phyloP scores from a whole-genome alignment of 148 eudicot genomes.

The Camellia sinensis region DNA sequence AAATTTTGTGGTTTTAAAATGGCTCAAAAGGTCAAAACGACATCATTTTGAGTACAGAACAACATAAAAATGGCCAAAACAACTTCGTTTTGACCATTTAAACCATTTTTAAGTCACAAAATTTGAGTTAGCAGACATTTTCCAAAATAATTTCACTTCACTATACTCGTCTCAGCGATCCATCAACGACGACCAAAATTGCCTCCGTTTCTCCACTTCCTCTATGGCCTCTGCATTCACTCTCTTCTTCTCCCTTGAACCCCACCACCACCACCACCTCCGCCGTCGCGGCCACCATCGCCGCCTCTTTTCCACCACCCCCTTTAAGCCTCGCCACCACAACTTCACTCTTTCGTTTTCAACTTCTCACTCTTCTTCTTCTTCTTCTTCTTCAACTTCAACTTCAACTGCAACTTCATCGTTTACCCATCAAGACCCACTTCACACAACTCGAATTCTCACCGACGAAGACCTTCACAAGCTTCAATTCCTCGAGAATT shows the following conservation, averaged over 20 bases:
- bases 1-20: too few species aligned
- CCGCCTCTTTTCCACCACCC: background rate
- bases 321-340: conserved; percentile 12
- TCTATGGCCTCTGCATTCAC: conserved; percentile 34
- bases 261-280: conserved; percentile 20
- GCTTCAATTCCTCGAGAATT: conserved; percentile 48
- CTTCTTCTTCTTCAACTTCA: conserved; percentile 24
- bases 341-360: conserved; percentile 16
- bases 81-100: too few species aligned
- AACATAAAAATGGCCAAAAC: too few species aligned
- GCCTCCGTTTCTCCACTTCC: background rate
- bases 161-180: background rate
- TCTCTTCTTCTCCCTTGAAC: conserved; percentile 23
- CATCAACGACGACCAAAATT: background rate
- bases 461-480: conserved; percentile 50
- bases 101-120: too few species aligned
- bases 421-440: conserved; percentile 33
- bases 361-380: conserved; percentile 14
- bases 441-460: conserved; percentile 37
- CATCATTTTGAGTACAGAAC: too few species aligned
- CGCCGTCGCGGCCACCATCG: conserved; percentile 1
- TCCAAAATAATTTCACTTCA: too few species aligned
- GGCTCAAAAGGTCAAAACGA: too few species aligned
- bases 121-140: too few species aligned
- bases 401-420: conserved; percentile 29